phyloP scores from a whole-genome alignment of 2,329 filamentous ascomycete species.

The Fusarium continuum region DNA sequence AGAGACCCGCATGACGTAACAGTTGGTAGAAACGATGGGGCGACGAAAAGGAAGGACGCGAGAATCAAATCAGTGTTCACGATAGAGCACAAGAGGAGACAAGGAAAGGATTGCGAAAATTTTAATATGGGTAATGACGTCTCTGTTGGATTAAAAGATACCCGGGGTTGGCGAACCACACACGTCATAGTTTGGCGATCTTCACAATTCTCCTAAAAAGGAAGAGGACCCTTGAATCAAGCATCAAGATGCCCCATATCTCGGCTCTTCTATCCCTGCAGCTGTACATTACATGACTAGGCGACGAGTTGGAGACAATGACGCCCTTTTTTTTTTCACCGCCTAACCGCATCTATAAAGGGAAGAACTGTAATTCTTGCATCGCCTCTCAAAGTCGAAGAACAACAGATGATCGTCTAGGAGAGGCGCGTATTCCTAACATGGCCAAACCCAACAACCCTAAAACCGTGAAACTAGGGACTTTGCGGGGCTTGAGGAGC shows the following conservation, averaged over 20 bases:
- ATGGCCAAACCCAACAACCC: not conserved
- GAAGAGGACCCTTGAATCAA: slow-evolving; percentile 19
- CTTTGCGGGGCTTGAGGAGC: no score
- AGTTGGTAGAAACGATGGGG: not conserved
- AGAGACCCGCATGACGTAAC: slow-evolving; percentile 25
- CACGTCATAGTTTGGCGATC: slow-evolving; percentile 25
- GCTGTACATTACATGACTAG: slow-evolving; percentile 13
- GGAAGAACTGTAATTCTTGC: not conserved
- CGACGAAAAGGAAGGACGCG: not conserved
- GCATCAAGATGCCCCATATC: slow-evolving; percentile 14
- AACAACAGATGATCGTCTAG: not conserved
- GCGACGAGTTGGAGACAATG: slow-evolving; percentile 8
- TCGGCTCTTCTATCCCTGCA: slow-evolving; percentile 26
- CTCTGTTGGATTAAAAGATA: not conserved
- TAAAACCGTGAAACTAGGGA: no score
- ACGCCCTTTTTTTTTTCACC: not conserved
- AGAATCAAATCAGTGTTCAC: not conserved
- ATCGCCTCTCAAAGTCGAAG: not conserved
- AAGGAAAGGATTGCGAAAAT: not conserved
- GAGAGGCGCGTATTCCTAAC: not conserved
- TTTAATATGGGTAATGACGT: slow-evolving; percentile 28
- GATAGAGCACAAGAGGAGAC: not conserved
- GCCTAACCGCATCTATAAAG: not conserved
- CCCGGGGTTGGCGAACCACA: not conserved
- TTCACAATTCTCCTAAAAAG: slow-evolving; percentile 15